Base-by-base conservation (phyloP, 2,329 filamentous ascomycete species). In the Dothideomycetidae sp. region DNA sequence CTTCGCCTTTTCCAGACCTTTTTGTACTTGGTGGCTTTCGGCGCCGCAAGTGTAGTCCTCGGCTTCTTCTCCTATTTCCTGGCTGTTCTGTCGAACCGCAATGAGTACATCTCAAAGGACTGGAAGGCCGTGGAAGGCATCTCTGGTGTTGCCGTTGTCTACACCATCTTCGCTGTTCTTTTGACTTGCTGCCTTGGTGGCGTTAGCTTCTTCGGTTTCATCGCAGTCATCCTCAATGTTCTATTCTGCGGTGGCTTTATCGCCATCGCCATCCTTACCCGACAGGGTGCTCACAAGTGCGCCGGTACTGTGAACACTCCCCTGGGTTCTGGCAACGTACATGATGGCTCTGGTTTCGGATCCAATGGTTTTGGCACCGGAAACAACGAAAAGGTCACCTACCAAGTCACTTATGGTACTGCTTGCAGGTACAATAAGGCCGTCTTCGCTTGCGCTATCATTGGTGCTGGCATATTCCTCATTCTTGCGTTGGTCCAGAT, bases 101-200 rank as follows among this genome's bases (percentile, higher is more conserved):
- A 75, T 47, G 57, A 77, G 10, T 40, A 52, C 41, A 85, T 86
- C 46, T 64, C 70, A 12, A 72, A 59, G 47, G 78, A 71, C 62
- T 62, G 78, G 42, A 75, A 77, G 39, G 56, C 56, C 4, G 52
- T 59, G 18, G 55, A 56, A 51, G 83, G 82, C 45, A 76, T 94
- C 42, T 70, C 81, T 0, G 86, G 85, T 35, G 69, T 70, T 1
- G 81, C 75, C 2, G 71, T 78, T 0, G 54, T 92, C 5, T 94
- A 93, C 64, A 75, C 76, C 36, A 60, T 83, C 42, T 57, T 78
- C 37, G 80, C 75, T n/a, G 62, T 83, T 10, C 46, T 90, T 19
- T 62, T 92, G 26, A 77, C 88, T 5, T 84, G 81, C 64, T 90
- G 74, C 53, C 61, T 93, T 4, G 83, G 81, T 23, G 84, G 84